These are phyloP conservation scores for Hericium alpestre DNA, from an alignment of 768 basidiomycete genomes.

Conservation along the genomic window DNA sequence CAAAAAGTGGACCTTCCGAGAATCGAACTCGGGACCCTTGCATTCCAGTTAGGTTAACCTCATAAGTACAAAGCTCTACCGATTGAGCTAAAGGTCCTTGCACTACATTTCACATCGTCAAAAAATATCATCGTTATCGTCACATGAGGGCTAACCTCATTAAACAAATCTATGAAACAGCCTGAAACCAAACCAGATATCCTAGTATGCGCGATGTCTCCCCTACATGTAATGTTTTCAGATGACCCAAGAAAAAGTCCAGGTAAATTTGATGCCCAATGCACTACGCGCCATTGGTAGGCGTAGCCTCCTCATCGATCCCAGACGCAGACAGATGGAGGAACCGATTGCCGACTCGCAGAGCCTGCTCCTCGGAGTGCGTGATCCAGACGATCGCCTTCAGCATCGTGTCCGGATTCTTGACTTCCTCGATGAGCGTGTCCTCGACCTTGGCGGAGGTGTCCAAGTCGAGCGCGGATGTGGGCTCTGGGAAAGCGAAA, in stretches of 20 bases:
- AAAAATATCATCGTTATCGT: too few relatives aligned
- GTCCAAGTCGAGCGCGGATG: conserved; percentile 72
- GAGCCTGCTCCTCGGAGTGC: conserved; percentile 72
- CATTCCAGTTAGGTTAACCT: conserved; percentile 33
- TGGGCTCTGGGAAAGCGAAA: conserved; percentile 52
- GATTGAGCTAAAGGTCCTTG: conserved; percentile 46
- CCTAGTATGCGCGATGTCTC: too few relatives aligned
- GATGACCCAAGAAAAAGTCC: not conserved
- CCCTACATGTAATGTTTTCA: not conserved
- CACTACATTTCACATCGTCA: not conserved
- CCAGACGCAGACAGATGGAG: conserved; percentile 27
- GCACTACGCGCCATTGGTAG: not conserved
- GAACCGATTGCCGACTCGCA: conserved; percentile 63
- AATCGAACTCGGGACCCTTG: conserved; percentile 57
- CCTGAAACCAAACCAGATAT: not conserved
- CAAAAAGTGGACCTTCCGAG: conserved; percentile 48
- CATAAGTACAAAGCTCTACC: conserved; percentile 58
- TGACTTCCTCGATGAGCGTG: conserved; percentile 43
- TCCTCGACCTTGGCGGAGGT: conserved; percentile 59
- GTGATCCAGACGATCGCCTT: conserved; percentile 85
- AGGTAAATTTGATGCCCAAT: not conserved
- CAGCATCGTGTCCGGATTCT: conserved; percentile 33
- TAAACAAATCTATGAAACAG: too few relatives aligned
- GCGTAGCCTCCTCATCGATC: conserved; percentile 15
- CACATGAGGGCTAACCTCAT: too few relatives aligned